phyloP scores from a whole-genome alignment of 1,284 basidiomycete genomes.

The Chalciporus sp. region DNA sequence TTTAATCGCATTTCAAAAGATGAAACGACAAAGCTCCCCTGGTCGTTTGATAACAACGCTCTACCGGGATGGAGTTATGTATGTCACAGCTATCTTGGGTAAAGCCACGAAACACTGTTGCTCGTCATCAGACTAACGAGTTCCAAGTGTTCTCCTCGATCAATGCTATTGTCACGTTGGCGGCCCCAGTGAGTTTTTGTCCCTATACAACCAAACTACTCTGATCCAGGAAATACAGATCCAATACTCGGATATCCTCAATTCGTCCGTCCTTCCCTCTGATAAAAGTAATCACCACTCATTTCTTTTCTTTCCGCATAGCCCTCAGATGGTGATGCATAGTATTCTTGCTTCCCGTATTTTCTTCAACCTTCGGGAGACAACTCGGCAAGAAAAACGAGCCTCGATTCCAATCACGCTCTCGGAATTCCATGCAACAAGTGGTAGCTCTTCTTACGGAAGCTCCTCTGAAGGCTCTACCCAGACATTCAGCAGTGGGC shows the following conservation, averaged over 20 bases:
- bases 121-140: not conserved
- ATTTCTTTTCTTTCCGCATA: constrained; percentile 2
- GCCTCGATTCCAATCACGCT: constrained; percentile 1
- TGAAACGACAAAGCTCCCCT: constrained; percentile 12
- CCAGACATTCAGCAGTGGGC: not conserved
- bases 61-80: constrained; percentile 27
- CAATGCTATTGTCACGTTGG: constrained; percentile 17
- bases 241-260: constrained; percentile 20
- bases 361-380: constrained; percentile 31
- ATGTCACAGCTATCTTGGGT: constrained; percentile 22
- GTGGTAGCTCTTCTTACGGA: not conserved
- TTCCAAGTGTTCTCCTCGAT: constrained; percentile 20
- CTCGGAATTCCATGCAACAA: constrained; percentile 15
- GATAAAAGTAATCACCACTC: not conserved
- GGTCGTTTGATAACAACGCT: constrained; percentile 14
- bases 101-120: not conserved
- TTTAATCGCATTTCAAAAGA: constrained; percentile 21
- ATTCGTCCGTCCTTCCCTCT: constrained; percentile 15
- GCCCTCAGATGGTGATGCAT: constrained; percentile 27
- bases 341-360: constrained; percentile 30
- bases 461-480: not conserved
- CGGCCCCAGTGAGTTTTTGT: constrained; percentile 8
- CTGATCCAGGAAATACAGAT: constrained; percentile 4
- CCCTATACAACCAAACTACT: not conserved
- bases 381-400: constrained; percentile 8